Base-by-base conservation (phyloP, 352 stramenopile genomes). In the Phytophthora idaei region DNA sequence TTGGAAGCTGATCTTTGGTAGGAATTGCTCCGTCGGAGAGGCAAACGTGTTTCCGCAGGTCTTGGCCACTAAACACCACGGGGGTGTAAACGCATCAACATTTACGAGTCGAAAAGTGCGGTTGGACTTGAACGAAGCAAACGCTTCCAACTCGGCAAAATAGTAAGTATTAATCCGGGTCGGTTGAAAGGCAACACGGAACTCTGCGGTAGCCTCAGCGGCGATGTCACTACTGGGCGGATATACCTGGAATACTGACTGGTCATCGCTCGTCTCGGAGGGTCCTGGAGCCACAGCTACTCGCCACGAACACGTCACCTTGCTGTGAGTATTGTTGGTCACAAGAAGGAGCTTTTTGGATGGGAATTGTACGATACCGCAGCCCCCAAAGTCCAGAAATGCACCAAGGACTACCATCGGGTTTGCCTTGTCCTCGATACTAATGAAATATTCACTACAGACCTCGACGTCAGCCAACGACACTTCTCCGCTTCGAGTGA, bases 41-140 rank as follows among this genome's bases (percentile, higher is more conserved):
- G 76, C 47, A 58, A 98, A 98, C 6, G 92, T 97, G 75, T 98
- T 96, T 21, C 93, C 95, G 31, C 78, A 78, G 2, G 83, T 80
- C 27, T 83, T 85, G 12, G 92, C 56, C 5, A 87, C 70, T 1
- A 98, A 42, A 46, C 80, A 95, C 92, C 91, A 98, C 17, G 95
- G 92, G 14, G 94, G 93, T 31, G 90, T 93, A 44, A 98, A 94
- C 15, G 91, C 97, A 36, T 91, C 77, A 48, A 97, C 89, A 57
- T 97, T 96, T 2, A 98, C 94, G 29, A 98, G 83, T 6, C 94
- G 90, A 60, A 98, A 98, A 11, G 90, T 97, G 32, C 92, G 83
- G 62, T 98, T 97, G 9, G 90, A 97, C 58, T 98, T 97, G 66
- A 97, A 97, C 17, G 87, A 90, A 37, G 90, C 89, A 55, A 84